Evolutionary conservation across 306 rosid species (phyloP), one percentile per base, ranked within the genome.

Genomic region (Rubus idaeus): DNA sequence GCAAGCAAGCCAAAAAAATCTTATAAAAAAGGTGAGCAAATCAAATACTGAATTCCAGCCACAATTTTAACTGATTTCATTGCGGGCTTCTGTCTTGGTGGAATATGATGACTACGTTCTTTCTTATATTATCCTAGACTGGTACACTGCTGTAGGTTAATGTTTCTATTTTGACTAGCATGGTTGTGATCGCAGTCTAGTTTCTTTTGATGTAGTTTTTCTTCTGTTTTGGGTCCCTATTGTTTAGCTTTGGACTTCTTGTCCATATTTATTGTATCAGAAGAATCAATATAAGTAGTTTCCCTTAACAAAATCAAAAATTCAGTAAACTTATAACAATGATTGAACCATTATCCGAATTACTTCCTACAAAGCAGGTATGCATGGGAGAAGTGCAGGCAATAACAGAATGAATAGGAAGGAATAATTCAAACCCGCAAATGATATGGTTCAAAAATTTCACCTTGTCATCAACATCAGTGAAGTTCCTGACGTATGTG

Each of bases 381-480:
- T 23, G 16, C 12, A 46, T 30, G 2, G 35, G 21, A 35, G 44
- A 14, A 69, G 18, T 69, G 42, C 7, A 1, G 5, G 41, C 42
- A 0, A 5, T 5, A 55, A 53, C 35, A 73, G 5, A 55, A 55
- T 21, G 10, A 2, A 30, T 30, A 30, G 35, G 35, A 30, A 30
- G n/a, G 44, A n/a, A 46, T 17, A 3, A 61, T 65, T 2, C 10
- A 66, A 52, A 63, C 16, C 46, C 55, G 69, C 62, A 51, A 42
- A 21, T 64, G 16, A 58, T 8, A 62, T 4, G 9, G 67, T 62
- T 57, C 18, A 3, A 73, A 46, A 9, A 68, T 73, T 86, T 81
- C 86, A 91, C 99, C 97, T 95, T 95, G 87, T 95, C 99, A 84
- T 95, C 99, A 55, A 92, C 99, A 83, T 95, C 97, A 12, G 99